Evolutionary conservation across 352 stramenopile species (phyloP).

Genomic region (Globisporangium nagaii): DNA sequence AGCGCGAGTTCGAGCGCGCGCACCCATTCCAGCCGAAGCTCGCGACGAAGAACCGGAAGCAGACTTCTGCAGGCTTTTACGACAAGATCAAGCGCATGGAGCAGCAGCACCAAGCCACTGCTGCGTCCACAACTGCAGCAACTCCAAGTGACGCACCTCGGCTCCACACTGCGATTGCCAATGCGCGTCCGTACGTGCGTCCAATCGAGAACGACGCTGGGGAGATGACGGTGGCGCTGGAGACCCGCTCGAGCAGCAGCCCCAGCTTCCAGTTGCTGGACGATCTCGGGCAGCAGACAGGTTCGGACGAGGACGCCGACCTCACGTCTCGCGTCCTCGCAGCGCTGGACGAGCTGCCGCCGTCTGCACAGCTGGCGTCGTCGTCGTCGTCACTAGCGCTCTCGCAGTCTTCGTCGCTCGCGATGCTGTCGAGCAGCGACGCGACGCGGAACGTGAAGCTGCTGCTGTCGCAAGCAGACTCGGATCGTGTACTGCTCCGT

Average conservation of each 20-base stretch:
- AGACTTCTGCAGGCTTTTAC: constrained; percentile 40
- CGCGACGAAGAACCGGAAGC: constrained; percentile 35
- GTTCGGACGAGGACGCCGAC: constrained; percentile 43
- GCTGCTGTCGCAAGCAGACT: constrained; percentile 3
- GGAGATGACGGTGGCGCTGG: constrained; percentile 8
- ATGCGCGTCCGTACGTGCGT: constrained; percentile 54
- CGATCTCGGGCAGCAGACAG: not conserved
- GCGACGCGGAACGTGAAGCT: not conserved
- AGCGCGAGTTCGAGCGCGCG: constrained; percentile 47
- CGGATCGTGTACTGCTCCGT: not conserved
- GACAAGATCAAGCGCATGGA: constrained; percentile 34
- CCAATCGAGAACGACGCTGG: constrained; percentile 33
- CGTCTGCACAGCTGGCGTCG: not conserved
- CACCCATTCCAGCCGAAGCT: constrained; percentile 67
- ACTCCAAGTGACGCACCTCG: not conserved
- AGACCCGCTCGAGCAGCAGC: constrained; percentile 26
- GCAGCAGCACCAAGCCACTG: not conserved
- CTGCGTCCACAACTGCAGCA: not conserved
- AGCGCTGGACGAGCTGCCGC: constrained; percentile 37
- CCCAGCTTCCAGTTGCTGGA: constrained; percentile 23
- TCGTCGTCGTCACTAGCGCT: not conserved
- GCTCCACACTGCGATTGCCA: constrained; percentile 44
- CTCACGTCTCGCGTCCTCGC: constrained; percentile 53
- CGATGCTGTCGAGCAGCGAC: not conserved
- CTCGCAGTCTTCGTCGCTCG: not conserved